Conservation (phyloP, 2,329 filamentous ascomycete genomes). For the Calonectria ilicicola region DNA sequence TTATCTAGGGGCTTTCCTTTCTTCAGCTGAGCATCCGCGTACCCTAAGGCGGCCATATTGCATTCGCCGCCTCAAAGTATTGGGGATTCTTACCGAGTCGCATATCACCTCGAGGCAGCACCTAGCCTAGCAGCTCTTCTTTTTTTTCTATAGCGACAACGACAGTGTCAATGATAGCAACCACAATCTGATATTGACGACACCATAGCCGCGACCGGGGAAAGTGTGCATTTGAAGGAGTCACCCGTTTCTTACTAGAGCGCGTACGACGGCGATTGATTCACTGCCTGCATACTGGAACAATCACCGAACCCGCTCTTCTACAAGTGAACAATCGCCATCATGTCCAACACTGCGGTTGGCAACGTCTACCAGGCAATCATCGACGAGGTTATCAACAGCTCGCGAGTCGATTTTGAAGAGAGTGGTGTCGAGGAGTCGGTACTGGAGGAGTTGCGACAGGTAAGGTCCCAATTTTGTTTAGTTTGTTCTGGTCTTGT, state of each 20-base stretch:
- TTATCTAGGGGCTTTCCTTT: slow-evolving; percentile 14
- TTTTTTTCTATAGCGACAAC: neutral
- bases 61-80: slow-evolving; percentile 24
- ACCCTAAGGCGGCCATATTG: slow-evolving; percentile 3
- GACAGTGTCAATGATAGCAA: neutral
- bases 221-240: neutral
- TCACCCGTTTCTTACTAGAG: neutral
- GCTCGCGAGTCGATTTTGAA: slow-evolving; percentile 95
- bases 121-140: neutral
- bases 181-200: neutral
- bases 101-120: slow-evolving; percentile 16
- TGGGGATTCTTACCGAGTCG: neutral
- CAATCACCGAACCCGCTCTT: slow-evolving; percentile 2
- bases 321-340: slow-evolving; percentile 34
- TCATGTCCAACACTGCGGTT: slow-evolving; percentile 71
- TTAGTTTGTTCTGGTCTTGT: slow-evolving; percentile 15
- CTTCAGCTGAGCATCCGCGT: slow-evolving; percentile 22
- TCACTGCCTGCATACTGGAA: neutral
- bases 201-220: neutral
- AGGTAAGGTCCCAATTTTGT: slow-evolving; percentile 66
- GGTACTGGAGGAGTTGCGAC: slow-evolving; percentile 87
- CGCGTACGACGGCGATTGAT: neutral
- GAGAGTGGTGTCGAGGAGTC: slow-evolving; percentile 92
- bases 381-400: slow-evolving; percentile 89
- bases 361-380: slow-evolving; percentile 85